Evolutionary conservation across 257 asterid genomes (phyloP).

Genomic region (Solanum rostratum): DNA sequence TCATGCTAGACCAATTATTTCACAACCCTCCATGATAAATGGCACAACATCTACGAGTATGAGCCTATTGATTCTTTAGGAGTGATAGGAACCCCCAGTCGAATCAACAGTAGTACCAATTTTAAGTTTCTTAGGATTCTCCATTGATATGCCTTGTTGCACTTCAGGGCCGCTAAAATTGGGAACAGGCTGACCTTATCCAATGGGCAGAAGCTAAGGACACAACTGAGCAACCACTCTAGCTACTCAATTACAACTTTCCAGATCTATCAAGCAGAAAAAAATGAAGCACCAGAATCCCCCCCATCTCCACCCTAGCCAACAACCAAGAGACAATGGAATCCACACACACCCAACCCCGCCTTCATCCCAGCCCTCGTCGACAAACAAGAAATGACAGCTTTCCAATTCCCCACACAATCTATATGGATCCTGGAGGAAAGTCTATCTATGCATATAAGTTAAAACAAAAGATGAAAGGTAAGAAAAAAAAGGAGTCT

Average conservation of each 20-base stretch:
- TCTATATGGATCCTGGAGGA: not conserved
- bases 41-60: not conserved
- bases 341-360: too few relatives aligned
- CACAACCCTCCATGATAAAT: too few relatives aligned
- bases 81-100: not conserved
- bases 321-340: too few relatives aligned
- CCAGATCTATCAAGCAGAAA: not conserved
- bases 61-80: not conserved
- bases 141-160: not conserved
- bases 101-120: not conserved
- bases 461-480: not conserved
- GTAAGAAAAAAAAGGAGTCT: too few relatives aligned
- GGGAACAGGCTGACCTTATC: not conserved
- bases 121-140: not conserved
- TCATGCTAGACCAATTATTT: too few relatives aligned
- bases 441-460: not conserved
- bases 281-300: not conserved
- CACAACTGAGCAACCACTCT: not conserved
- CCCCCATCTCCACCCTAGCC: not conserved
- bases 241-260: not conserved
- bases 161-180: not conserved
- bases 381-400: not conserved
- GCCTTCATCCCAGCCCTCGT: not conserved
- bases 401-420: not conserved
- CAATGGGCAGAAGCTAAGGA: not conserved